Evolutionary conservation across 768 basidiomycete genomes (phyloP).

Genomic region (Lactifluus piperatus): DNA sequence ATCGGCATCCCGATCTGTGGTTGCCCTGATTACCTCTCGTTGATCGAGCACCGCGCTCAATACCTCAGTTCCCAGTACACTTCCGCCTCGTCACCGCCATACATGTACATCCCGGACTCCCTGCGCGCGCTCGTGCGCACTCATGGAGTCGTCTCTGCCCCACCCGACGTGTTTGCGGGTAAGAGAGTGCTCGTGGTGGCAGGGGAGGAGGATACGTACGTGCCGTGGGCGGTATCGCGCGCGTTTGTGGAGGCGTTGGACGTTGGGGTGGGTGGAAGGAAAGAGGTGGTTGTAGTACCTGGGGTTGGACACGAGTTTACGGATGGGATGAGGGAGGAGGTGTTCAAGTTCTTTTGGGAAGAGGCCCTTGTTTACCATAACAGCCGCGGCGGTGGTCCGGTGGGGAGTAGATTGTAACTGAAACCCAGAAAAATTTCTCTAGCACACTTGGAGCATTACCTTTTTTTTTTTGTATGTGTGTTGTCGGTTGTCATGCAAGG

Average conservation of each 20-base stretch:
- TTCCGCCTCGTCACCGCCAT: slow-evolving; percentile 31
- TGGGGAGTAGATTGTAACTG: too few species aligned
- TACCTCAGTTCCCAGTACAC: slow-evolving; percentile 32
- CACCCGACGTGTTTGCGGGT: slow-evolving; percentile 49
- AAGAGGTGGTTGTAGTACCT: slow-evolving; percentile 25
- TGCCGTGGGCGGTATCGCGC: slow-evolving; percentile 27
- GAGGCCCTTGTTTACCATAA: slow-evolving; percentile 15
- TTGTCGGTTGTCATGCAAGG: too few species aligned
- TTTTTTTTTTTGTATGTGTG: too few species aligned
- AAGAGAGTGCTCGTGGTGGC: slow-evolving; percentile 70
- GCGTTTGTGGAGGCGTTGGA: slow-evolving; percentile 27
- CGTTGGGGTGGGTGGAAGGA: slow-evolving; percentile 26
- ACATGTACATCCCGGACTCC: slow-evolving; percentile 41
- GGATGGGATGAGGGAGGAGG: slow-evolving; percentile 29
- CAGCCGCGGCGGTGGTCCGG: too few species aligned
- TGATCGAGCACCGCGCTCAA: slow-evolving; percentile 51
- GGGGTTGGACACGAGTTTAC: slow-evolving; percentile 31
- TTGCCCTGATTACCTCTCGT: slow-evolving; percentile 56
- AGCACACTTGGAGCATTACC: too few species aligned
- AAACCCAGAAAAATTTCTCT: too few species aligned
- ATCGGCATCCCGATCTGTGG: slow-evolving; percentile 44
- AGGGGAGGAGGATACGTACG: slow-evolving; percentile 37
- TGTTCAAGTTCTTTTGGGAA: slow-evolving; percentile 21
- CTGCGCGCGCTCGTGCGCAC: slow-evolving; percentile 39
- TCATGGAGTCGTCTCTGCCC: slow-evolving; percentile 37